A percentile compares a stretch with the other conserved stretches of the same genome.
These are phyloP conservation scores for Lyophyllum shimeji DNA, from an alignment of 768 basidiomycete species.

Conservation along the genomic window DNA sequence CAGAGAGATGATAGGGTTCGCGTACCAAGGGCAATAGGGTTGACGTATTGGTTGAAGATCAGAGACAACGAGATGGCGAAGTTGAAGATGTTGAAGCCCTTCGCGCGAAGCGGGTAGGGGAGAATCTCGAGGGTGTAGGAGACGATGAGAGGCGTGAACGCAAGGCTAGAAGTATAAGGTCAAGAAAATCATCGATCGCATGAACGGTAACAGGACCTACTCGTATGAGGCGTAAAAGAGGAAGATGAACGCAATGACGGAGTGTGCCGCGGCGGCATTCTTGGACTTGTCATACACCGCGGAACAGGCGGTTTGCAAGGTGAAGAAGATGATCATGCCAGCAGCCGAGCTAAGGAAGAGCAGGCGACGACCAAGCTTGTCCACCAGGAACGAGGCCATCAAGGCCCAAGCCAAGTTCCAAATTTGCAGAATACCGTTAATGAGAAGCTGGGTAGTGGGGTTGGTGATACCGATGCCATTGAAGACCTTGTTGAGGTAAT, in stretches of 20 bases:
- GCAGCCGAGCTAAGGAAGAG: constrained; percentile 61
- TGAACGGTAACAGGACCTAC: constrained; percentile 32
- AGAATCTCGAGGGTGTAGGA: constrained; percentile 89
- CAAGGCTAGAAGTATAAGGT: constrained; percentile 42
- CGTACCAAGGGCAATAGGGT: constrained; percentile 69
- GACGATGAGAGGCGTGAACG: constrained; percentile 85
- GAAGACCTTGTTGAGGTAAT: constrained; percentile 78
- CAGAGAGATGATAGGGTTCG: not conserved
- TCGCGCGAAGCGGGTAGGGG: constrained; percentile 80
- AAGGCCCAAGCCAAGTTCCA: constrained; percentile 74
- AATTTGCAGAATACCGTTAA: constrained; percentile 84
- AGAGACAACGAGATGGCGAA: constrained; percentile 76
- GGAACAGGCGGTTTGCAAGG: constrained; percentile 66
- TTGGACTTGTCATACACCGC: constrained; percentile 50
- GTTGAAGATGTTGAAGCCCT: constrained; percentile 82
- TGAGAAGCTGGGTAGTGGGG: constrained; percentile 65
- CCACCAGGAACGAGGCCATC: constrained; percentile 56
- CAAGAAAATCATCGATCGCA: not conserved
- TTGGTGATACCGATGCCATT: constrained; percentile 64
- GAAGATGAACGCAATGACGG: constrained; percentile 84
- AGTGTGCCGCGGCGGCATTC: constrained; percentile 50
- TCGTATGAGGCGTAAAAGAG: constrained; percentile 79
- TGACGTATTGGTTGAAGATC: constrained; percentile 89
- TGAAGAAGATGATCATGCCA: constrained; percentile 69
- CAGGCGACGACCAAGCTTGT: constrained; percentile 67